Percentiles rank a stretch among this genome's conserved stretches.
Evolutionary conservation across 495 filamentous ascomycete species (phyloP).

Genomic region (Achaetomiella virescens): DNA sequence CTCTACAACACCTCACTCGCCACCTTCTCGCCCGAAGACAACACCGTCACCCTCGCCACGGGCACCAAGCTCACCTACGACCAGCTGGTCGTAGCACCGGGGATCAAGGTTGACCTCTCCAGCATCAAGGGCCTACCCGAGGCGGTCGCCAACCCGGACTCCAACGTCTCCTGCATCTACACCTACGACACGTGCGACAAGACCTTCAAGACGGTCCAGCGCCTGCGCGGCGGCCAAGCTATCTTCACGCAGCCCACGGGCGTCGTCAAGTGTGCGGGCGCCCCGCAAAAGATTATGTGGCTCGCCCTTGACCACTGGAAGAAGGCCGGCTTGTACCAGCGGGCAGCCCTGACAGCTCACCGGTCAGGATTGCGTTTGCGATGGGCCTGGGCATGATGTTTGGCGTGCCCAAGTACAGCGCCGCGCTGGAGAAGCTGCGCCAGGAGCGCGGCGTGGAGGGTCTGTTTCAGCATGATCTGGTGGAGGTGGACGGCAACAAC

Average conservation of each 20-base stretch:
- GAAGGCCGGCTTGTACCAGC: constrained; percentile 51
- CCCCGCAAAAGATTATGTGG: constrained; percentile 68
- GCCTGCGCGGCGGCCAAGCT: constrained; percentile 50
- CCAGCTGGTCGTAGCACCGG: constrained; percentile 59
- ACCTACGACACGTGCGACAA: constrained; percentile 55
- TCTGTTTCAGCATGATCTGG: constrained; percentile 60
- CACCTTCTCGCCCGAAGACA: constrained; percentile 51
- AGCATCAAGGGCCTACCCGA: constrained; percentile 55
- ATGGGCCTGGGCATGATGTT: constrained; percentile 61
- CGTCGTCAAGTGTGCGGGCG: constrained; percentile 62
- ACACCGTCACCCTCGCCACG: constrained; percentile 52
- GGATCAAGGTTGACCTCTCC: constrained; percentile 51
- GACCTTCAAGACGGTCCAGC: constrained; percentile 49
- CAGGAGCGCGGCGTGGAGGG: constrained; percentile 59
- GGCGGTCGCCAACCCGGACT: constrained; percentile 49
- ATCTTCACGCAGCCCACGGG: constrained; percentile 66
- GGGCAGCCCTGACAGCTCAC: constrained; percentile 32
- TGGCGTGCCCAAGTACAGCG: constrained; percentile 62
- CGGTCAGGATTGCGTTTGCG: constrained; percentile 57
- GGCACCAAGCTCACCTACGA: constrained; percentile 57
- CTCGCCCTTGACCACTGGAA: constrained; percentile 62
- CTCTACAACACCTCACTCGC: constrained; percentile 51
- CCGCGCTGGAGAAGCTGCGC: constrained; percentile 54
- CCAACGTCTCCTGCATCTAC: constrained; percentile 60
- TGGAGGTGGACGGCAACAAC: constrained; percentile 52